Percentiles rank a stretch among this genome's conserved stretches.
Conservation (phyloP, 1,284 basidiomycete species). For the Sporisorium exsertum region DNA sequence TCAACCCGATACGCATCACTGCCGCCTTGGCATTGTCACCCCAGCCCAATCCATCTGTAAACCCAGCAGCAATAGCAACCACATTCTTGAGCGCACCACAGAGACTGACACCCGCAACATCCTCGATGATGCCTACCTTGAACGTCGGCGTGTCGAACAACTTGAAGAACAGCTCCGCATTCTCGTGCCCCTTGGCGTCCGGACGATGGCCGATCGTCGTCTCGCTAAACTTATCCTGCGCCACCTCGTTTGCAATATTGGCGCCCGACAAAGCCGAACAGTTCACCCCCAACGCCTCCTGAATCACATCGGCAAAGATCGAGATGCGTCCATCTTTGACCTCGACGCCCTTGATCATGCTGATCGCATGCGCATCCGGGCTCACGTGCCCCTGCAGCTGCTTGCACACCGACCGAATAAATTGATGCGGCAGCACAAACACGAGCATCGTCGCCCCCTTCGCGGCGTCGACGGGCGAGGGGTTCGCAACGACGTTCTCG, state of each 20-base stretch:
- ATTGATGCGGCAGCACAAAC: slow-evolving; percentile 74
- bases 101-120: slow-evolving; percentile 74
- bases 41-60: slow-evolving; percentile 74
- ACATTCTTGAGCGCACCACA: slow-evolving; percentile 75
- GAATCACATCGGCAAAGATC: slow-evolving; percentile 75
- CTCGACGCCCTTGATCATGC: slow-evolving; percentile 70
- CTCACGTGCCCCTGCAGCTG: slow-evolving; percentile 63
- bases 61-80: slow-evolving; percentile 74
- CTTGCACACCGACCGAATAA: slow-evolving; percentile 67
- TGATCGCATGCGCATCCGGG: slow-evolving; percentile 66
- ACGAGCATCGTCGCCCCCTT: slow-evolving; percentile 74
- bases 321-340: slow-evolving; percentile 72
- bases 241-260: slow-evolving; percentile 75
- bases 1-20: slow-evolving; percentile 73
- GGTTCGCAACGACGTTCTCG: slow-evolving; percentile 73
- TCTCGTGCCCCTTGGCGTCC: slow-evolving; percentile 44
- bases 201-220: slow-evolving; percentile 74
- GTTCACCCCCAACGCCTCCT: slow-evolving; percentile 72
- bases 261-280: slow-evolving; percentile 74
- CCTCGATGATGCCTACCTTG: slow-evolving; percentile 73
- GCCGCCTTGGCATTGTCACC: slow-evolving; percentile 76
- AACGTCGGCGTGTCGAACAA: slow-evolving; percentile 73
- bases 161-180: slow-evolving; percentile 66
- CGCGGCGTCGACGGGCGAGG: slow-evolving; percentile 72
- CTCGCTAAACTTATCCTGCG: slow-evolving; percentile 72